phyloP scores from a whole-genome alignment of 495 filamentous ascomycete genomes.

The Oleoguttula mirabilis region DNA sequence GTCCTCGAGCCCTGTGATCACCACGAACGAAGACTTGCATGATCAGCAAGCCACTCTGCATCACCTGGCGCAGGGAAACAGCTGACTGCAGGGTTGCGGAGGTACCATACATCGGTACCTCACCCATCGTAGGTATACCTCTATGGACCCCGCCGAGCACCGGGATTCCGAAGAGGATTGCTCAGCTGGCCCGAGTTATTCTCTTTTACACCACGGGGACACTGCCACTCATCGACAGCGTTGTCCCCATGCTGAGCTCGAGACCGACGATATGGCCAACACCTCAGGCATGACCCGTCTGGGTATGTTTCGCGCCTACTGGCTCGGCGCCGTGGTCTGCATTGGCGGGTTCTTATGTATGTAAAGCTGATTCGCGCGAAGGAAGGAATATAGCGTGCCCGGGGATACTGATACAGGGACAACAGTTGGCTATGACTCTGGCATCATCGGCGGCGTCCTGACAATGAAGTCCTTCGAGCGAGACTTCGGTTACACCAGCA shows the following conservation, averaged over 20 bases:
- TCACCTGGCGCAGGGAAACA: no score
- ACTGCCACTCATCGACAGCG: not conserved
- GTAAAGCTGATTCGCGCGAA: no score
- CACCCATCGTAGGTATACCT: no score
- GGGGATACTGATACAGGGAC: no score
- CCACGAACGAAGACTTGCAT: no score
- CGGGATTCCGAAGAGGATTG: not conserved
- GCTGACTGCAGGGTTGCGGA: no score
- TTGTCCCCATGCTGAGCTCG: no score
- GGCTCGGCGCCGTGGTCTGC: constrained; percentile 38
- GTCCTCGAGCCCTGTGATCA: no score
- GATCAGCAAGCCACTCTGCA: no score
- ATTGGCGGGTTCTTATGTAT: constrained; percentile 32
- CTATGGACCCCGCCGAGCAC: no score
- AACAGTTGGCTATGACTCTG: constrained; percentile 16
- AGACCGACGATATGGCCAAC: not conserved
- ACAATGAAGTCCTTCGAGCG: constrained; percentile 17
- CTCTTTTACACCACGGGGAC: not conserved
- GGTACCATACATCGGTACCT: no score
- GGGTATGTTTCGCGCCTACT: constrained; percentile 40
- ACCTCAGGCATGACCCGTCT: constrained; percentile 8
- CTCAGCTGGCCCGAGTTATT: not conserved
- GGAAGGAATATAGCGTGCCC: no score
- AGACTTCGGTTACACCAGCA: constrained; percentile 12
- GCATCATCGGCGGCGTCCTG: constrained; percentile 22